A percentile compares a stretch with the other conserved stretches of the same genome.
Evolutionary conservation across 2,329 filamentous ascomycete genomes (phyloP).

Genomic region (Aspergillus sp.): DNA sequence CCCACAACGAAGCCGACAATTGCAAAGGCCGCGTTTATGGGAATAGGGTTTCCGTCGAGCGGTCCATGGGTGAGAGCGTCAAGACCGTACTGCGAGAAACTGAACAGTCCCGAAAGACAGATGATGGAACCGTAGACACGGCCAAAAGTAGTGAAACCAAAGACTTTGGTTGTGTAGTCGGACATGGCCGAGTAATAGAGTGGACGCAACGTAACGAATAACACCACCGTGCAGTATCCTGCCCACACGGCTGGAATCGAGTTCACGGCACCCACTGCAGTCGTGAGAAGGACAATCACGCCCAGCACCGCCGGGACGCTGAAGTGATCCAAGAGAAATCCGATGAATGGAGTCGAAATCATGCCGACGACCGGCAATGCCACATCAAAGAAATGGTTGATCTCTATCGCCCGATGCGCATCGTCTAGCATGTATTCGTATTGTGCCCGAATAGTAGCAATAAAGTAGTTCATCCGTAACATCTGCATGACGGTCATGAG

Average conservation of each 20-base stretch:
- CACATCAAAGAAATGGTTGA: slow-evolving; percentile 79
- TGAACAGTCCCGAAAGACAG: slow-evolving; percentile 71
- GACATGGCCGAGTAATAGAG: slow-evolving; percentile 88
- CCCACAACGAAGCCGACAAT: slow-evolving; percentile 56
- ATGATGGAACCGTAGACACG: slow-evolving; percentile 88
- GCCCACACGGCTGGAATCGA: slow-evolving; percentile 57
- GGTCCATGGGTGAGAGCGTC: slow-evolving; percentile 66
- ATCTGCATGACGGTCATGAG: slow-evolving; percentile 70
- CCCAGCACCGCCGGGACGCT: slow-evolving; percentile 62
- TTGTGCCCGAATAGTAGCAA: slow-evolving; percentile 74
- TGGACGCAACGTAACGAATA: slow-evolving; percentile 82
- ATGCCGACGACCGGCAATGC: slow-evolving; percentile 74
- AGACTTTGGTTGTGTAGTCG: slow-evolving; percentile 84
- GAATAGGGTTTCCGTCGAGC: slow-evolving; percentile 64
- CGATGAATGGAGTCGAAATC: slow-evolving; percentile 75
- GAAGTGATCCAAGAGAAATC: slow-evolving; percentile 65
- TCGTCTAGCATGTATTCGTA: slow-evolving; percentile 67
- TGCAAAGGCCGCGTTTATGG: slow-evolving; percentile 64
- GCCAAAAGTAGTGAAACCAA: slow-evolving; percentile 83
- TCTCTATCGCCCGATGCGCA: slow-evolving; percentile 49
- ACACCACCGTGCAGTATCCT: slow-evolving; percentile 60
- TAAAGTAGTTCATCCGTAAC: slow-evolving; percentile 85
- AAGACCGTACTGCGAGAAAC: slow-evolving; percentile 71
- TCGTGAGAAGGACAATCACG: slow-evolving; percentile 61
- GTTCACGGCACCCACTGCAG: slow-evolving; percentile 66